Percentiles rank a stretch among this genome's conserved stretches.
Evolutionary conservation across 495 filamentous ascomycete species (phyloP).

Genomic region (Podospora anserina): DNA sequence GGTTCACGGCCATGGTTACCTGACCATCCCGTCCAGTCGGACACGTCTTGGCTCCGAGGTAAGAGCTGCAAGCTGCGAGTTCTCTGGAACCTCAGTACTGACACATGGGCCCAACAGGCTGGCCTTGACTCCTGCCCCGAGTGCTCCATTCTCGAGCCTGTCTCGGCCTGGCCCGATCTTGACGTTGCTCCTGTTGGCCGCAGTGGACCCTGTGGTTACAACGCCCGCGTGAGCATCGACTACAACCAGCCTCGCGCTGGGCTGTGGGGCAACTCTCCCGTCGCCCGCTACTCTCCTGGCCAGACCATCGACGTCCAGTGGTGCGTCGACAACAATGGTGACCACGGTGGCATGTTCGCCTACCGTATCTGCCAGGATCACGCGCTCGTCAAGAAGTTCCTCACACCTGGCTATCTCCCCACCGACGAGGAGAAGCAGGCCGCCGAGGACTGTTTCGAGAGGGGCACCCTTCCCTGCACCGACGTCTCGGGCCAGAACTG

Average conservation of each 20-base stretch:
- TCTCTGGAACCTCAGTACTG: not conserved
- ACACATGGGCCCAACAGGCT: conserved; percentile 30
- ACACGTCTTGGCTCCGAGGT: conserved; percentile 50
- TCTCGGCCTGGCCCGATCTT: conserved; percentile 50
- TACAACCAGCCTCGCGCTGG: conserved; percentile 48
- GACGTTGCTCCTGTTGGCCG: conserved; percentile 46
- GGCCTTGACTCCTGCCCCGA: conserved; percentile 54
- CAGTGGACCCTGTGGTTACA: conserved; percentile 56
- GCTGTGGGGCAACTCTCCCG: conserved; percentile 47
- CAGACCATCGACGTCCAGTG: conserved; percentile 51
- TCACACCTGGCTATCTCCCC: conserved; percentile 49
- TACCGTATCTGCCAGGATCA: conserved; percentile 57
- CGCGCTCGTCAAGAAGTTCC: conserved; percentile 49
- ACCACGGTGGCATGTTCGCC: conserved; percentile 59
- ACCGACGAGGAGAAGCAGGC: conserved; percentile 54
- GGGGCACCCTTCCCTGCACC: conserved; percentile 47
- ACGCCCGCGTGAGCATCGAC: conserved; percentile 53
- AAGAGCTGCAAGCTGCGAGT: conserved; percentile 4
- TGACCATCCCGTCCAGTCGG: conserved; percentile 47
- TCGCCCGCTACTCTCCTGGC: conserved; percentile 47
- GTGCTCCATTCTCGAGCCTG: conserved; percentile 57
- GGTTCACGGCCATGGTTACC: conserved; percentile 47
- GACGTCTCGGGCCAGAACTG: conserved; percentile 53
- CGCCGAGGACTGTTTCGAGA: conserved; percentile 54
- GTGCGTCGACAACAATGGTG: conserved; percentile 58